A percentile compares a stretch with the other conserved stretches of the same genome.
Evolutionary conservation across 129 eudicot species (phyloP).

Genomic region (Flaveria bidentis): DNA sequence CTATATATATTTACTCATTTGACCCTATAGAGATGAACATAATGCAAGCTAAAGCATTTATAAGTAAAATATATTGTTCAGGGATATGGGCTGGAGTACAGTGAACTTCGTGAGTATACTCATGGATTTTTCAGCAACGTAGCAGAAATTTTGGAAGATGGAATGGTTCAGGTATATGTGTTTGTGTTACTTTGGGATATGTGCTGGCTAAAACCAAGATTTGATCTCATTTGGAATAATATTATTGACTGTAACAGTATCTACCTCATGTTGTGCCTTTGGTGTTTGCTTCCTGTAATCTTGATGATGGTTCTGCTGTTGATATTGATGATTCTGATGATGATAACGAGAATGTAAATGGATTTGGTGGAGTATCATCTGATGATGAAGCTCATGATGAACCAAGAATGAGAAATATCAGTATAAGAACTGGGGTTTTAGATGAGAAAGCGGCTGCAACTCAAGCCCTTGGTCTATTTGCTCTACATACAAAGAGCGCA

Average conservation of each 20-base stretch:
- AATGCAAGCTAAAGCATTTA: background rate
- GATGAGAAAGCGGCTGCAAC: constrained; percentile 99
- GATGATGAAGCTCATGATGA: constrained; percentile 99
- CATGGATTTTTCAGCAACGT: constrained; percentile 98
- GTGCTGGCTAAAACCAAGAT: background rate
- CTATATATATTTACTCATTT: background rate
- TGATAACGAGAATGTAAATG: constrained; percentile 64
- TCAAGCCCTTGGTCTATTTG: constrained; percentile 94
- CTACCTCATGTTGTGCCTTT: constrained; percentile 94
- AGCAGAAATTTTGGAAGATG: constrained; percentile 87
- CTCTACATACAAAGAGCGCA: constrained; percentile 79
- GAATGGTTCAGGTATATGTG: constrained; percentile 70
- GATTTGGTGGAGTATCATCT: constrained; percentile 96
- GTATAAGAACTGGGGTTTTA: constrained; percentile 95
- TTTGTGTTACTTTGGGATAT: constrained; percentile 1
- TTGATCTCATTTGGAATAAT: constrained; percentile 15
- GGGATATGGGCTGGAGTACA: constrained; percentile 89
- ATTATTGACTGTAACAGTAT: constrained; percentile 55
- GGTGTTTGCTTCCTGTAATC: constrained; percentile 87
- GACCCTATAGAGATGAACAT: background rate
- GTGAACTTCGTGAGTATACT: constrained; percentile 98
- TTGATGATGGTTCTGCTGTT: constrained; percentile 98
- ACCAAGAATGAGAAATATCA: constrained; percentile 92
- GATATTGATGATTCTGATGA: constrained; percentile 92
- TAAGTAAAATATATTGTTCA: constrained; percentile 26